Base-by-base conservation (phyloP, 371 early-diverging fungal genomes). In the Rhizopus arrhizus region DNA sequence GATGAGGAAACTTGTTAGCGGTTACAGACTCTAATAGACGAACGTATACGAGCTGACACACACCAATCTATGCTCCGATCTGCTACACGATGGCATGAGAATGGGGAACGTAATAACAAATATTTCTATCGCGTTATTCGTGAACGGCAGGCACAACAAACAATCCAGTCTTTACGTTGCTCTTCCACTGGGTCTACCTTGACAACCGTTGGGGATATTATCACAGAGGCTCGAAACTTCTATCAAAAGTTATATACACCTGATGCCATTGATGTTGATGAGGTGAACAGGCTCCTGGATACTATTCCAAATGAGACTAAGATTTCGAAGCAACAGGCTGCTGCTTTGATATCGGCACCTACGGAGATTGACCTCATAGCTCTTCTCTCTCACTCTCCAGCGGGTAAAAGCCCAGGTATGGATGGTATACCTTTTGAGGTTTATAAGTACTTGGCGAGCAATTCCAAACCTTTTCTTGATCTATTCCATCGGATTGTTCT, bases 381-480 rank as follows among this genome's bases (percentile, higher is more conserved):
- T 1, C 41, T 58, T 0, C n/a, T 66, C 0, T 53, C 13, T 12
- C 61, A 63, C 31, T 13, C 59, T 10, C 65, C 64, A 0, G n/a
- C 6, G 1, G 53, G 55, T 7, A 60, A 62, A 54, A 66, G 73
- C n/a, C 70, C 72, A n/a, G 67, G 77, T 1, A 22, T 63, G 7
- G 71, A 73, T 50, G 78, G 72, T 7, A 9, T 77, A 5, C 69
- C 69, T 32, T 77, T 72, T 59, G 72, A 74, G 36, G 28, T 73
- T 3, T 69, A 71, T 45, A 28, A 52, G 12, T 16, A 15, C 3
- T 33, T 62, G 7, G 10, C 15, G 61, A 7, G 53, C 31, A 11
- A 29, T 4, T 36, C 38, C 52, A 49, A 9, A 36, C 22, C 41
- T 5, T 13, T 13, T 0, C 8, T 56, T 0, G 29, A 28, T 0